Percentiles rank a stretch among this genome's conserved stretches.
phyloP scores from a whole-genome alignment of 2,329 filamentous ascomycete species.

The Elsinoe fawcettii region DNA sequence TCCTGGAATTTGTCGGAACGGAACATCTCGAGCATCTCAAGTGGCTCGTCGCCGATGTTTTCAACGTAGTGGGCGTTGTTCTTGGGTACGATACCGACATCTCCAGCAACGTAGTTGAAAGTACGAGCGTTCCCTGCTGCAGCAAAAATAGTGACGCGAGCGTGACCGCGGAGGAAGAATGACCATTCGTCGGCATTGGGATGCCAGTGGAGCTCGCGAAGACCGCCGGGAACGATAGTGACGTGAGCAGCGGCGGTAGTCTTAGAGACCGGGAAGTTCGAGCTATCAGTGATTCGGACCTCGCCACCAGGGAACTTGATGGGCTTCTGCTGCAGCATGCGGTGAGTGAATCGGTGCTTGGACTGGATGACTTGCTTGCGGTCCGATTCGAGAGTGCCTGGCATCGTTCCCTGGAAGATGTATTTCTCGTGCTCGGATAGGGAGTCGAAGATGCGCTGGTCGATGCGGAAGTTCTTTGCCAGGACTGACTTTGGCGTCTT shows the following conservation, averaged over 20 bases:
- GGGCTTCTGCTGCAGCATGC: constrained; percentile 62
- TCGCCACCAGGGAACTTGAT: constrained; percentile 59
- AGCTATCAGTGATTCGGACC: constrained; percentile 68
- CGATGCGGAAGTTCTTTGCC: constrained; percentile 66
- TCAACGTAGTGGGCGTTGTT: constrained; percentile 79
- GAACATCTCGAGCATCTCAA: constrained; percentile 72
- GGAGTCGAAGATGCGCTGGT: constrained; percentile 61
- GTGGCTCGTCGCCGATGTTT: constrained; percentile 67
- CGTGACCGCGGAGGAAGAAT: constrained; percentile 66
- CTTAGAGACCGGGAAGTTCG: constrained; percentile 65
- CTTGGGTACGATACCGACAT: constrained; percentile 66
- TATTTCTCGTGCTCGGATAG: constrained; percentile 62
- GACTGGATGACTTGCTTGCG: constrained; percentile 58
- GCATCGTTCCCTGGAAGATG: constrained; percentile 64
- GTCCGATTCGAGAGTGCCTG: constrained; percentile 58
- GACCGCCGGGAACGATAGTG: constrained; percentile 60
- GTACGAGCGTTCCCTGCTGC: constrained; percentile 62
- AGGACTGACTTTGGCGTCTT: constrained; percentile 66
- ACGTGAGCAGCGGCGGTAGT: constrained; percentile 66
- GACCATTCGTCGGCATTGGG: constrained; percentile 47
- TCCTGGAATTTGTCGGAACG: constrained; percentile 51
- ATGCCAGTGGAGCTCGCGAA: constrained; percentile 80
- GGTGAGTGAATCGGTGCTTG: constrained; percentile 61
- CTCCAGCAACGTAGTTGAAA: constrained; percentile 67
- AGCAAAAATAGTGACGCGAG: constrained; percentile 66